Percentiles rank a stretch among this genome's conserved stretches.
These are phyloP conservation scores for Candida peoriensis DNA, from an alignment of 805 yeast species.

Conservation along the genomic window DNA sequence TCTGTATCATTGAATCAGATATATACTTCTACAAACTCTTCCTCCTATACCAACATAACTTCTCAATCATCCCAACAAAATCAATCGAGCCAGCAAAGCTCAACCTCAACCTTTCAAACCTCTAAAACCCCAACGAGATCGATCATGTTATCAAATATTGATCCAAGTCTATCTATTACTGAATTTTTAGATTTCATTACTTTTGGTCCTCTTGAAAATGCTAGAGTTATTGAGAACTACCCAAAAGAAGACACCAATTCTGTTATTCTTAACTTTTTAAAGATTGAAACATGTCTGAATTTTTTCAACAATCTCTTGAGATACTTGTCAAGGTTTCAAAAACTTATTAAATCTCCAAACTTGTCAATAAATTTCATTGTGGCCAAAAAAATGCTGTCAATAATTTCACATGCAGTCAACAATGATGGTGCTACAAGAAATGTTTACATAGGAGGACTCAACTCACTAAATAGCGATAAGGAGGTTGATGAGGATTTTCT, in stretches of 20 bases:
- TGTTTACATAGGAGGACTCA: conserved; percentile 77
- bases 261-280: conserved; percentile 21
- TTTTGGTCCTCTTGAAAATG: conserved; percentile 59
- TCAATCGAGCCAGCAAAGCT: conserved; percentile 1
- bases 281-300: conserved; percentile 30
- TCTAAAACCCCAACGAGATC: conserved; percentile 22
- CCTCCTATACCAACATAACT: conserved; percentile 9
- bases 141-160: conserved; percentile 19
- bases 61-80: not conserved
- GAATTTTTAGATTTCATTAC: conserved; percentile 42
- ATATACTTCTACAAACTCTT: conserved; percentile 3
- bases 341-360: conserved; percentile 33
- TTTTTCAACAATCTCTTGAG: conserved; percentile 34
- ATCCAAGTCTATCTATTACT: conserved; percentile 13
- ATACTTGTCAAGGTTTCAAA: conserved; percentile 30
- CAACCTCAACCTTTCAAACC: conserved; percentile 9
- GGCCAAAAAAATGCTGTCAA: conserved; percentile 23
- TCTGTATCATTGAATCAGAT: conserved; percentile 4
- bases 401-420: conserved; percentile 41
- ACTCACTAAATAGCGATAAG: conserved; percentile 38
- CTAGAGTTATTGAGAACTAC: conserved; percentile 33
- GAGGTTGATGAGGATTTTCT: conserved; percentile 36
- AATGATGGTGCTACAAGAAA: conserved; percentile 92
- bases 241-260: conserved; percentile 22
- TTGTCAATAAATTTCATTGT: conserved; percentile 31